phyloP scores from a whole-genome alignment of 2,329 filamentous ascomycete species.

The Aspergillus chevalieri region DNA sequence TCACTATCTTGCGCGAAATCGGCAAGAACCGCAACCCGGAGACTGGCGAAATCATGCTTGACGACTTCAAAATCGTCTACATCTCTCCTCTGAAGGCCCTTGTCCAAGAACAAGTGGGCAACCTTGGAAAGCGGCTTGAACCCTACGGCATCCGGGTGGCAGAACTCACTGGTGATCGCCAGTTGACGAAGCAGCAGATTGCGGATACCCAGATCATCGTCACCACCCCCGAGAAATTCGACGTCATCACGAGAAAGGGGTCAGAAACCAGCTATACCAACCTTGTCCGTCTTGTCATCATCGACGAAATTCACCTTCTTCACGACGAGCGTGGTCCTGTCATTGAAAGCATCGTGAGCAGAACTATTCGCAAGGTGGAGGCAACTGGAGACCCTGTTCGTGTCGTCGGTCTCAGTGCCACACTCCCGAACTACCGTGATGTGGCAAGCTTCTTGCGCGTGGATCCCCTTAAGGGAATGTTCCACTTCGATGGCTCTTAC shows the following conservation, averaged over 20 bases:
- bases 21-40: conserved; percentile 85
- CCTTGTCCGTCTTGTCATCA: conserved; percentile 90
- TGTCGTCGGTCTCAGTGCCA: conserved; percentile 87
- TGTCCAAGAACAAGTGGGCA: conserved; percentile 96
- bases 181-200: conserved; percentile 97
- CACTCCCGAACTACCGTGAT: conserved; percentile 91
- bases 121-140: conserved; percentile 86
- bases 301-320: conserved; percentile 95
- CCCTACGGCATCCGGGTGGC: conserved; percentile 86
- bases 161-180: conserved; percentile 95
- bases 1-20: conserved; percentile 91
- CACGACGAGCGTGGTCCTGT: conserved; percentile 97
- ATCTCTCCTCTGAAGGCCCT: conserved; percentile 93
- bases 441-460: conserved; percentile 93
- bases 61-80: conserved; percentile 97
- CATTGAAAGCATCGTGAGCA: conserved; percentile 90
- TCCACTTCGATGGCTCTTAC: conserved; percentile 94
- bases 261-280: conserved; percentile 96
- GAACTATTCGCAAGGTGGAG: conserved; percentile 87
- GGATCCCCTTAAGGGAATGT: conserved; percentile 75
- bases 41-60: conserved; percentile 90
- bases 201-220: conserved; percentile 97
- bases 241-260: conserved; percentile 96
- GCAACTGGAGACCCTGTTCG: conserved; percentile 91
- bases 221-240: conserved; percentile 97